Conservation (phyloP, 257 asterid genomes). For the Craterostigma plantagineum region DNA sequence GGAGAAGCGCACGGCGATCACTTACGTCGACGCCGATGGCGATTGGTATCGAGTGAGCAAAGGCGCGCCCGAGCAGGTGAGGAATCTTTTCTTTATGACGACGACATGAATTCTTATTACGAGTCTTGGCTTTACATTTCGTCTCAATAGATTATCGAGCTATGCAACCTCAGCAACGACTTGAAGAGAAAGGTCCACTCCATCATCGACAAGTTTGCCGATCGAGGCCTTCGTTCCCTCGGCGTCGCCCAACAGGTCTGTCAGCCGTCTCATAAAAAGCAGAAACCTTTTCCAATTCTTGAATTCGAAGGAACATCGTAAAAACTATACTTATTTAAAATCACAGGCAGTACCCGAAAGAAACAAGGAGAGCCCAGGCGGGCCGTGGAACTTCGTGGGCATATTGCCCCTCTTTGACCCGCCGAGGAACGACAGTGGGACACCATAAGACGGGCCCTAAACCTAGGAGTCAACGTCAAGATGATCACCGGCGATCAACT, state of each 20-base stretch:
- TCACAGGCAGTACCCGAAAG: constrained; percentile 38
- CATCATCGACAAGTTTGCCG: constrained; percentile 38
- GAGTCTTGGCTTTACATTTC: too few relatives aligned
- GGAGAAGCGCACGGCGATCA: constrained; percentile 54
- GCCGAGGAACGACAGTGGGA: constrained; percentile 81
- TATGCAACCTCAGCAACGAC: constrained; percentile 22
- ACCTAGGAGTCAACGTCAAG: constrained; percentile 71
- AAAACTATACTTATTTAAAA: too few relatives aligned
- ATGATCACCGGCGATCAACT: constrained; percentile 74
- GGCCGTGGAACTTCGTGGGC: constrained; percentile 55
- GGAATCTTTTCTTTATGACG: background rate
- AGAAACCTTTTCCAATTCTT: too few relatives aligned
- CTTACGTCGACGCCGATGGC: constrained; percentile 31
- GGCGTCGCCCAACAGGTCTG: constrained; percentile 31
- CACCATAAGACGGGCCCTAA: constrained; percentile 51
- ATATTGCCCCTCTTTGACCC: constrained; percentile 72
- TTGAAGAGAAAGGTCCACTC: constrained; percentile 22
- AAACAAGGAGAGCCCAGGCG: constrained; percentile 50
- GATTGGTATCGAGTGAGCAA: constrained; percentile 57
- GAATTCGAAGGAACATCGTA: too few relatives aligned
- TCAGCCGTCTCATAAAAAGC: too few relatives aligned
- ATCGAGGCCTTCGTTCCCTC: constrained; percentile 49
- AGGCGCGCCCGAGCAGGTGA: constrained; percentile 67
- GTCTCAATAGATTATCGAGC: constrained; percentile 22
- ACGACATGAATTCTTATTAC: background rate